phyloP scores from a whole-genome alignment of 176 grass and related monocot species.

The Ensete glaucum region DNA sequence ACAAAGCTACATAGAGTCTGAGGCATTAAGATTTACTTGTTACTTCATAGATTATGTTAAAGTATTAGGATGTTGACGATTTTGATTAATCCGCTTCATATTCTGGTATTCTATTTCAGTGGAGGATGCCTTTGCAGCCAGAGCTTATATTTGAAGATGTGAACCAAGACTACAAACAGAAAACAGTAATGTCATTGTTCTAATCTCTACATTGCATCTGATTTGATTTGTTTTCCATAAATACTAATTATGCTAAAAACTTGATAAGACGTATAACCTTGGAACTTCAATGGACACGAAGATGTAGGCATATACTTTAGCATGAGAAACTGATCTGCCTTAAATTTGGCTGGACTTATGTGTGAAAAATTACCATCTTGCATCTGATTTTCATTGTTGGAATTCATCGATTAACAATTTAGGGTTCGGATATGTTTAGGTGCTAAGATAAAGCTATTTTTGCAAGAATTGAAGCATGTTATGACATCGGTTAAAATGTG shows the following conservation, averaged over 20 bases:
- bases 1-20: neutral
- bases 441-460: no score
- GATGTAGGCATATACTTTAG: neutral
- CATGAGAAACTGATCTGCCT: neutral
- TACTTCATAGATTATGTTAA: no score
- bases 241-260: no score
- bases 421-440: no score
- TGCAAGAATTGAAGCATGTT: no score
- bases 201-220: neutral
- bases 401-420: no score
- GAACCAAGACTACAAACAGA: constrained; percentile 83
- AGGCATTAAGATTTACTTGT: no score
- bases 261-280: no score
- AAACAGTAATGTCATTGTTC: constrained; percentile 46
- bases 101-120: constrained; percentile 31
- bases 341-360: neutral
- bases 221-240: constrained; percentile 6
- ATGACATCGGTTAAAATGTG: no score
- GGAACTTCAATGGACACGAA: no score
- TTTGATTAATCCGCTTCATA: neutral
- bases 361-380: neutral
- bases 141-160: constrained; percentile 97
- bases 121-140: constrained; percentile 62
- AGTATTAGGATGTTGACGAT: no score
- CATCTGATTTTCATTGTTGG: neutral